A percentile compares a stretch with the other conserved stretches of the same genome.
These are phyloP conservation scores for Endocarpon pusillum DNA, from an alignment of 495 filamentous ascomycete genomes.

Conservation along the genomic window DNA sequence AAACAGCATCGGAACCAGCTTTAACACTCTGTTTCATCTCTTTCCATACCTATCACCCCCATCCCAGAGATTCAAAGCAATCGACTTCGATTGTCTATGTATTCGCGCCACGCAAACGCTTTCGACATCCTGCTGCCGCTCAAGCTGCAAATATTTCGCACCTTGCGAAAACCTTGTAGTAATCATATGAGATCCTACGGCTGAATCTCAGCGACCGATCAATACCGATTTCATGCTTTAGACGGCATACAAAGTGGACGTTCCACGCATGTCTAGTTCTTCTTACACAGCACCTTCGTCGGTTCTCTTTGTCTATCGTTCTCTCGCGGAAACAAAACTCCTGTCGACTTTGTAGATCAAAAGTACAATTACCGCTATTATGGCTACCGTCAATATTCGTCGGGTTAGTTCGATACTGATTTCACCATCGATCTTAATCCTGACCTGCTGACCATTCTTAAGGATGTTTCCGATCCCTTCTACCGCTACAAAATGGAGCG, in stretches of 20 bases:
- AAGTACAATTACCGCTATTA: slow-evolving; percentile 35
- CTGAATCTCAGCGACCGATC: slow-evolving; percentile 33
- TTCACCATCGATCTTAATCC: background rate
- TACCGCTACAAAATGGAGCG: slow-evolving; percentile 99
- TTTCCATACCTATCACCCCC: background rate
- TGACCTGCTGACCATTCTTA: too few relatives aligned
- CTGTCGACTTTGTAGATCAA: slow-evolving; percentile 4
- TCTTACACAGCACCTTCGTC: slow-evolving; percentile 24
- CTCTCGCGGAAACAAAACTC: slow-evolving; percentile 13
- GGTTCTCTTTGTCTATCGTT: slow-evolving; percentile 24
- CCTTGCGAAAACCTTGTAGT: slow-evolving; percentile 76
- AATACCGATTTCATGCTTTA: slow-evolving; percentile 1
- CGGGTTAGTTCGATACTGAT: slow-evolving; percentile 26
- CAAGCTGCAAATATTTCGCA: slow-evolving; percentile 89
- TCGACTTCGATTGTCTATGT: slow-evolving; percentile 47
- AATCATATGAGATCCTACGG: slow-evolving; percentile 70
- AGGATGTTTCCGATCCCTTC: slow-evolving; percentile 93
- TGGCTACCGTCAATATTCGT: slow-evolving; percentile 93
- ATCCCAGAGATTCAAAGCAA: slow-evolving; percentile 22
- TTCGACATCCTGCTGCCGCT: slow-evolving; percentile 71
- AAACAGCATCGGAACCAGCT: too few relatives aligned
- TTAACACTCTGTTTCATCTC: background rate
- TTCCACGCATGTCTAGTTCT: slow-evolving; percentile 37
- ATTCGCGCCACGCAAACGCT: slow-evolving; percentile 60
- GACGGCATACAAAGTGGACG: background rate